These are phyloP conservation scores for Ogataea polymorpha DNA, from an alignment of 805 yeast genomes.

Conservation along the genomic window DNA sequence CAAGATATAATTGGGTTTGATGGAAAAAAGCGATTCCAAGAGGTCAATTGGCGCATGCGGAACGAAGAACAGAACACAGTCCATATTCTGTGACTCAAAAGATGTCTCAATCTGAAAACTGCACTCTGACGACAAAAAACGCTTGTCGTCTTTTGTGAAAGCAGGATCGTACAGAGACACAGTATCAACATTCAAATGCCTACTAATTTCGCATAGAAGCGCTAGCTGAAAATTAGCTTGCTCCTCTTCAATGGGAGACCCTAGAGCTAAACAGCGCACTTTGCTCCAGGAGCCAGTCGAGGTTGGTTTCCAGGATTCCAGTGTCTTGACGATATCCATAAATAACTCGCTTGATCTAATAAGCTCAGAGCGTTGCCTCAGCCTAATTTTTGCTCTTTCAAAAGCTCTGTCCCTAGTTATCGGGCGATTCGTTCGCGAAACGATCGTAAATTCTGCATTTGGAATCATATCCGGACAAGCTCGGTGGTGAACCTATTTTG, in stretches of 20 bases:
- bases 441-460: slow-evolving; percentile 1
- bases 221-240: slow-evolving; percentile 31
- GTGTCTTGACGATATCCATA: background rate
- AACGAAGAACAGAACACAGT: slow-evolving; percentile 26
- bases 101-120: slow-evolving; percentile 18
- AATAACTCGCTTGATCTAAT: background rate
- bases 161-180: slow-evolving; percentile 34
- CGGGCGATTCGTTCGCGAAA: background rate
- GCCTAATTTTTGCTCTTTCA: background rate
- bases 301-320: background rate
- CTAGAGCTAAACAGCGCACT: slow-evolving; percentile 32
- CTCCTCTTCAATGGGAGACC: slow-evolving; percentile 22
- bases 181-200: slow-evolving; percentile 6
- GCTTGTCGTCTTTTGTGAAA: slow-evolving; percentile 23
- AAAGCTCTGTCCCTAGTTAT: background rate
- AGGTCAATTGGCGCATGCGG: slow-evolving; percentile 35
- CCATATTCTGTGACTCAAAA: background rate
- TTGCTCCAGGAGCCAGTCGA: background rate
- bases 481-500: slow-evolving; percentile 1
- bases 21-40: slow-evolving; percentile 26
- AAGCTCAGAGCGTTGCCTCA: background rate
- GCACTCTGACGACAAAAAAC: slow-evolving; percentile 15
- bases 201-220: slow-evolving; percentile 18
- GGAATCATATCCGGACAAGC: slow-evolving; percentile 2
- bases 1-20: slow-evolving; percentile 27